Base-by-base conservation (phyloP, 2,329 filamentous ascomycete species). In the Pseudopithomyces chartarum region DNA sequence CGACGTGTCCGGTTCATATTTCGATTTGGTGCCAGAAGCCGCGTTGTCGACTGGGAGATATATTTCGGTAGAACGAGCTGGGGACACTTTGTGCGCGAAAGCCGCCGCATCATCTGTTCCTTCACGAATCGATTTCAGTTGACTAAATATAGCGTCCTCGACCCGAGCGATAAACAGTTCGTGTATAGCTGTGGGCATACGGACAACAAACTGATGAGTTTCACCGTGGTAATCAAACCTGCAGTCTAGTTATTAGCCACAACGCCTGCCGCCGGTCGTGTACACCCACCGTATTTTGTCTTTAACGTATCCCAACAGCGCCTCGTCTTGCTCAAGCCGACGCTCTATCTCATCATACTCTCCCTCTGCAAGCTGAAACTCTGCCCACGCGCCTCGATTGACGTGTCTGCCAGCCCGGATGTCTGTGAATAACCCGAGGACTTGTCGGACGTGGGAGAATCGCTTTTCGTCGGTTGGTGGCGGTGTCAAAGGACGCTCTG, bases 1-100 rank as follows among this genome's bases (percentile, higher is more conserved):
- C 43, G 61, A 66, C 17, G 58, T 51, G 50, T 68, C 61, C 52
- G 58, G 67, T 49, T 66, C 46, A 48, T 65, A 50, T 48, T 67
- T 67, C 15, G 58, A 67, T 39, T 58, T 61, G 32, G 32, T 57
- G 32, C 43, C 56, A 20, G 45, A 32, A 32, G 48, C 12, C 47
- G 22, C 43, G 13, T 54, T 32, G 17, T 44, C 58, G 8, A 43
- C 49, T 38, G 51, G 50, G 47, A 38, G 49, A 48, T 23, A 15
- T 50, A 64, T 61, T 36, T 59, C 48, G n/a, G 57, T 58, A 17
- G 58, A 63, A 7, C 53, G 53, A 32, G 54, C 51, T 22, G 43
- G 43, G 1, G 47, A 38, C 23, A 63, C 55, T 39, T 63, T 63
- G 45, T 55, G 32, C 22, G 56, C 58, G 49, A 65, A 65, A n/a